A percentile compares a stretch with the other conserved stretches of the same genome.
phyloP scores from a whole-genome alignment of 345 rosid genomes.

The Cardamine resedifolia region DNA sequence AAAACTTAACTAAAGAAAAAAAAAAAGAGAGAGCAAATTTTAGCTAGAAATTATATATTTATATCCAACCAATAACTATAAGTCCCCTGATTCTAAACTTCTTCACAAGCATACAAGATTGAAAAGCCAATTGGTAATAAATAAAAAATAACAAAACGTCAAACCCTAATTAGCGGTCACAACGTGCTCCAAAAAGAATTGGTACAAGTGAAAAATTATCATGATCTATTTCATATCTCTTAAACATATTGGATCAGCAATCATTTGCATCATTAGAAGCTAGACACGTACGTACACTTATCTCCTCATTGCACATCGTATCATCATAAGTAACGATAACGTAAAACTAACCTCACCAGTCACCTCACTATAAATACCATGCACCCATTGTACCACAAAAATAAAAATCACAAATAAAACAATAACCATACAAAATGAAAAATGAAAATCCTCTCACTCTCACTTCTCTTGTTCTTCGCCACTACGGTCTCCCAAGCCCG shows the following conservation, averaged over 20 bases:
- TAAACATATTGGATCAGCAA: not conserved
- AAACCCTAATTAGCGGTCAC: not conserved
- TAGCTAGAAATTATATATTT: not conserved
- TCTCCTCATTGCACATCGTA: not conserved
- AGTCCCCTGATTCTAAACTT: not conserved
- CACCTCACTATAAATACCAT: slow-evolving; percentile 15
- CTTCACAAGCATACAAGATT: not conserved
- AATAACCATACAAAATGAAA: not conserved
- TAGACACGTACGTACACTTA: not conserved
- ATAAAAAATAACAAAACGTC: not conserved
- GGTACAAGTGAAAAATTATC: slow-evolving; percentile 12
- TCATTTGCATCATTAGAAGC: not conserved
- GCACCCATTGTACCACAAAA: not conserved
- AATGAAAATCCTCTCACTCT: slow-evolving; percentile 31
- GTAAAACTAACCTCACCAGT: slow-evolving; percentile 10
- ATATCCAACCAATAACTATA: too few relatives aligned
- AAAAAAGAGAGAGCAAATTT: not conserved
- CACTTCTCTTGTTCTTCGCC: slow-evolving; percentile 35
- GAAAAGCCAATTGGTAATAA: not conserved
- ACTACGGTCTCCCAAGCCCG: slow-evolving; percentile 20
- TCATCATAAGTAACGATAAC: not conserved
- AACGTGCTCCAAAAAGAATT: slow-evolving; percentile 23
- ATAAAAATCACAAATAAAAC: slow-evolving; percentile 17
- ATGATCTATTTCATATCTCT: not conserved
- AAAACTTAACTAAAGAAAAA: not conserved